Conservation (phyloP, 805 yeast species). For the Jamesozyma gamospora region DNA sequence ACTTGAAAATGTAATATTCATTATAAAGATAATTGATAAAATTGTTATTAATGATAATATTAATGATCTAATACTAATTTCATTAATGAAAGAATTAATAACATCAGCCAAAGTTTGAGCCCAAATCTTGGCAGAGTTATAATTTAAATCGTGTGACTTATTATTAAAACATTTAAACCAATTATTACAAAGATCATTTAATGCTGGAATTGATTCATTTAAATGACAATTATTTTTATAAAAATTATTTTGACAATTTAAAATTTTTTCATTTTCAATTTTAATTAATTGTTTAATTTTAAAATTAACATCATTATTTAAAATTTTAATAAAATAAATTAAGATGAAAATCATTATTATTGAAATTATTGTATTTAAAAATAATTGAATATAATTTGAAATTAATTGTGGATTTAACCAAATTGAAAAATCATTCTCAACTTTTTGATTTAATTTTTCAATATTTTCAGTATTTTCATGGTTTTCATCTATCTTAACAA, state of each 20-base stretch:
- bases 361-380: conserved; percentile 46
- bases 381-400: conserved; percentile 45
- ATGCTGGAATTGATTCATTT: conserved; percentile 51
- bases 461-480: not conserved
- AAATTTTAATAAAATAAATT: conserved; percentile 42
- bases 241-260: conserved; percentile 60
- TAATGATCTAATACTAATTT: conserved; percentile 62
- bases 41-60: conserved; percentile 36
- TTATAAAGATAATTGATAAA: conserved; percentile 43
- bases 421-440: not conserved
- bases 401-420: conserved; percentile 7
- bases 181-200: conserved; percentile 55
- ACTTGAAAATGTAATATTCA: conserved; percentile 42
- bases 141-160: conserved; percentile 12
- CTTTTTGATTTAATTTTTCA: not conserved
- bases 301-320: conserved; percentile 58
- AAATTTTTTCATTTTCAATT: conserved; percentile 52
- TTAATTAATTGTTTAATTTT: conserved; percentile 55
- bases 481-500: too few species aligned
- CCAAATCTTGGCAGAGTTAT: conserved; percentile 61
- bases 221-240: conserved; percentile 61
- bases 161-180: conserved; percentile 71
- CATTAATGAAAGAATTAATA: conserved; percentile 61
- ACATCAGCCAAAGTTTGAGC: conserved; percentile 81
- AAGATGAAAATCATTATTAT: conserved; percentile 43